Evolutionary conservation across 306 rosid species (phyloP).

Genomic region (Datisca glomerata): DNA sequence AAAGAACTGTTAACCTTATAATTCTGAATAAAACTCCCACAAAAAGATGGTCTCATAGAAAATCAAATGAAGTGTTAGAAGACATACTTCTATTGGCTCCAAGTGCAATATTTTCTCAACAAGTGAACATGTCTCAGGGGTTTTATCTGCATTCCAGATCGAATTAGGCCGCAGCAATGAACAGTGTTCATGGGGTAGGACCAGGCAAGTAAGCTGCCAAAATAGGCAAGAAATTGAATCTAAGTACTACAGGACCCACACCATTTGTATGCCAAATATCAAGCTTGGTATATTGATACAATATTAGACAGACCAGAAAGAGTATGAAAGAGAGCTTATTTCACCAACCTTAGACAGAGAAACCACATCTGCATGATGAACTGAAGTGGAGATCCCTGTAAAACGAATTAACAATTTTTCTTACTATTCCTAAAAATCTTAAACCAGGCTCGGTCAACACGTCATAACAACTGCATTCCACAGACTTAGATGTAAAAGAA

Average conservation of each 20-base stretch:
- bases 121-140: constrained; percentile 53
- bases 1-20: too few relatives aligned
- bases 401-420: constrained; percentile 8
- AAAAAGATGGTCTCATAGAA: too few relatives aligned
- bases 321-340: constrained; percentile 1
- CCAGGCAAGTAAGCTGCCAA: constrained; percentile 72
- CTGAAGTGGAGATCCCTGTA: constrained; percentile 44
- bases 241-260: too few relatives aligned
- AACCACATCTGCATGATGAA: constrained; percentile 59
- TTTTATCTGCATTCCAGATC: constrained; percentile 68
- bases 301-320: too few relatives aligned
- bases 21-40: too few relatives aligned
- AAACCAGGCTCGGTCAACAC: too few relatives aligned
- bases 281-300: too few relatives aligned
- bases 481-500: too few relatives aligned
- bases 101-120: constrained; percentile 82
- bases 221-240: constrained; percentile 24
- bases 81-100: constrained; percentile 79
- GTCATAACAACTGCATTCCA: too few relatives aligned
- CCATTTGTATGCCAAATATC: too few relatives aligned
- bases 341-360: constrained; percentile 63
- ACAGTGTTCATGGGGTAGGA: constrained; percentile 55
- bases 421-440: too few relatives aligned
- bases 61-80: not conserved
- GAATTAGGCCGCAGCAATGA: constrained; percentile 62